Evolutionary conservation across 192 early-diverging fungal species (phyloP).

Genomic region (Backusella australiensis): DNA sequence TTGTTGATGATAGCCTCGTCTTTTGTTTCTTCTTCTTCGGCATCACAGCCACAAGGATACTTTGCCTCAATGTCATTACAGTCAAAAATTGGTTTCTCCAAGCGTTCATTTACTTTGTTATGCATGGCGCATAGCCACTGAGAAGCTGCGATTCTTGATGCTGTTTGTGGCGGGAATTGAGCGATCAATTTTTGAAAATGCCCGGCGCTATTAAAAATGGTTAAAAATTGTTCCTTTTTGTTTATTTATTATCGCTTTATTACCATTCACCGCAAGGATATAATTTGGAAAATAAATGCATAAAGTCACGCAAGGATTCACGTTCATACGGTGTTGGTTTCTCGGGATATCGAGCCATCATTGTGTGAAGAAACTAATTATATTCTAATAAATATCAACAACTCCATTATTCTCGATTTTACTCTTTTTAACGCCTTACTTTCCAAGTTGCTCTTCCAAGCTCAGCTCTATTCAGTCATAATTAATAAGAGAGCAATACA

Average conservation of each 20-base stretch:
- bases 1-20: too few relatives aligned
- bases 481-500: neutral
- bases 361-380: conserved; percentile 79
- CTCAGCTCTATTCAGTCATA: conserved; percentile 61
- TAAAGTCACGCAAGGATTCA: conserved; percentile 72
- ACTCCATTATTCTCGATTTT: too few relatives aligned
- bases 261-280: conserved; percentile 96
- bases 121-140: conserved; percentile 88
- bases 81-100: conserved; percentile 80
- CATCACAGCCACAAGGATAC: conserved; percentile 86
- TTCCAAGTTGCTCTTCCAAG: conserved; percentile 89
- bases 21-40: conserved; percentile 13
- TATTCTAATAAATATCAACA: neutral
- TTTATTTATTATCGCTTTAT: neutral
- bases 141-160: conserved; percentile 63
- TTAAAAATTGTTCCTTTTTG: too few relatives aligned
- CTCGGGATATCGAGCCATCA: conserved; percentile 84
- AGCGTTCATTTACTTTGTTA: conserved; percentile 85
- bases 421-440: conserved; percentile 6
- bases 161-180: conserved; percentile 78
- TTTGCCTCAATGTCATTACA: conserved; percentile 71
- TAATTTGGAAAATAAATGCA: conserved; percentile 78
- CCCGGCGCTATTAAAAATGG: conserved; percentile 54
- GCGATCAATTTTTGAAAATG: conserved; percentile 82
- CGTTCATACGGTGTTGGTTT: conserved; percentile 76